Conservation (phyloP, 2,329 filamentous ascomycete species). For the Stagonosporopsis rhizophila region DNA sequence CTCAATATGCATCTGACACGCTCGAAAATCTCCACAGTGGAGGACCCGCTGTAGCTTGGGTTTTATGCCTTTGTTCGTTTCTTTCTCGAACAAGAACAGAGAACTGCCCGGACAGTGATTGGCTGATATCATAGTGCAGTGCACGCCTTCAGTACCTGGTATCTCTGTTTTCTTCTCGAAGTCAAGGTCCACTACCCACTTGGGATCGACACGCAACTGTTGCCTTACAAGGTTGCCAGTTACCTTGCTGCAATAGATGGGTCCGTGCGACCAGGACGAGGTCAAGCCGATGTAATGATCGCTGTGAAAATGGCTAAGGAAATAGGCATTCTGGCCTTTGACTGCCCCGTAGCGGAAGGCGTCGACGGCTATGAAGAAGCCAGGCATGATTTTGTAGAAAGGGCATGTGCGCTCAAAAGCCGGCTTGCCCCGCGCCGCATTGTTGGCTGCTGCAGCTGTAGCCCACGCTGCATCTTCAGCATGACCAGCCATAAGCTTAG, state of each 20-base stretch:
- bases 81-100: constrained; percentile 89
- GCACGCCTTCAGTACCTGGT: constrained; percentile 80
- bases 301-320: constrained; percentile 96
- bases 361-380: constrained; percentile 91
- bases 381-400: constrained; percentile 98
- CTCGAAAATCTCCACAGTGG: constrained; percentile 95
- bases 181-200: constrained; percentile 84
- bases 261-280: constrained; percentile 87
- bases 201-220: constrained; percentile 83
- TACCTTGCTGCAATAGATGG: constrained; percentile 94
- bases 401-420: constrained; percentile 91
- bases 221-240: constrained; percentile 88
- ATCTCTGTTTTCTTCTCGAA: constrained; percentile 83
- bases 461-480: constrained; percentile 92
- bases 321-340: constrained; percentile 90
- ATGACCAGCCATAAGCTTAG: constrained; percentile 90
- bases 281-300: constrained; percentile 96
- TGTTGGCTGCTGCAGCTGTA: constrained; percentile 79
- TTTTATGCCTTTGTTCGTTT: constrained; percentile 65
- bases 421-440: constrained; percentile 79
- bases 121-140: constrained; percentile 92
- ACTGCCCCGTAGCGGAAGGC: constrained; percentile 96
- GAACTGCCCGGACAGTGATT: constrained; percentile 98
- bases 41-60: constrained; percentile 77
- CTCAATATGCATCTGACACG: constrained; percentile 81